A percentile compares a stretch with the other conserved stretches of the same genome.
Conservation (phyloP, 1,284 basidiomycete genomes). For the Vanrija sp. region DNA sequence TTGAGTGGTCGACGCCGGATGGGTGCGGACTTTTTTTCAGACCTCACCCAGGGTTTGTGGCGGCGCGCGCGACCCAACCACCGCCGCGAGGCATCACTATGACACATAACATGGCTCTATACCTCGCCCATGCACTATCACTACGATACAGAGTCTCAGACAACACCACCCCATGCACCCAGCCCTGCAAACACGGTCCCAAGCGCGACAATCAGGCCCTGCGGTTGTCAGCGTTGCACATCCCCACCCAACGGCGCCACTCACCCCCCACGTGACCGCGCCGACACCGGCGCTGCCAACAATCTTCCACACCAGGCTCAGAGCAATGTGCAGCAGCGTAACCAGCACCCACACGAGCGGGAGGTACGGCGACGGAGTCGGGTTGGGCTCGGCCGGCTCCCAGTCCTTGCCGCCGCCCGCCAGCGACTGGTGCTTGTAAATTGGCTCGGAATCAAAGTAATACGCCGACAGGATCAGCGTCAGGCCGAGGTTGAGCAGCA, state of each 20-base stretch:
- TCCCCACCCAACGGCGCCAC: slow-evolving; percentile 9
- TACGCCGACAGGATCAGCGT: slow-evolving; percentile 47
- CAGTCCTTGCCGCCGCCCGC: not conserved
- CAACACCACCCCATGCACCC: slow-evolving; percentile 47
- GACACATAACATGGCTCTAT: too few species aligned
- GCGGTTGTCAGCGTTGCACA: not conserved
- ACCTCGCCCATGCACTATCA: not conserved
- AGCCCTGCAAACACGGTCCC: slow-evolving; percentile 47
- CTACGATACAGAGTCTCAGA: slow-evolving; percentile 18
- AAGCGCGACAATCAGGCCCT: slow-evolving; percentile 47
- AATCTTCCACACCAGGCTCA: slow-evolving; percentile 44
- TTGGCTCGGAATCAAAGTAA: slow-evolving; percentile 45
- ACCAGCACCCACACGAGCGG: slow-evolving; percentile 37
- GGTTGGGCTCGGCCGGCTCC: slow-evolving; percentile 19
- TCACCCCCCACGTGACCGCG: slow-evolving; percentile 49
- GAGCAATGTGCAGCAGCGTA: slow-evolving; percentile 29
- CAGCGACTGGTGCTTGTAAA: slow-evolving; percentile 31
- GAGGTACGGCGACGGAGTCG: slow-evolving; percentile 22
- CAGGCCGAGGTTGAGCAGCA: slow-evolving; percentile 49
- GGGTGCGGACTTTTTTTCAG: not conserved
- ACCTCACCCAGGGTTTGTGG: not conserved
- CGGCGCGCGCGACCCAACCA: too few species aligned
- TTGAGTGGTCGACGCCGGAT: too few species aligned
- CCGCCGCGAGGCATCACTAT: too few species aligned
- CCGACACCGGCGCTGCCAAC: slow-evolving; percentile 44